phyloP scores from a whole-genome alignment of 2,329 filamentous ascomycete species.

The Botrytis hyacinthi region DNA sequence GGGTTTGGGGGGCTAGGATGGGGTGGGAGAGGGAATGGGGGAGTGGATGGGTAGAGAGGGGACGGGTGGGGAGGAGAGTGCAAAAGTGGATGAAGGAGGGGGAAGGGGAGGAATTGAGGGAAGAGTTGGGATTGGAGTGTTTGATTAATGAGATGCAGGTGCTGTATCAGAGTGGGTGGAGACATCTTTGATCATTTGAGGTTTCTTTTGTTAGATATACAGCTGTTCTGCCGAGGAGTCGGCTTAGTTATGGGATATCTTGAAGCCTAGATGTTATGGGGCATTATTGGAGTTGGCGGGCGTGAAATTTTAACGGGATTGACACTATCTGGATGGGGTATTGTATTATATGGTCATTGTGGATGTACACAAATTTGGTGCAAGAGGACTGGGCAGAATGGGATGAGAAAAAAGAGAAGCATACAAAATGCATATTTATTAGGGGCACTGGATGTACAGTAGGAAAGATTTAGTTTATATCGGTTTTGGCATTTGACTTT shows the following conservation, averaged over 20 bases:
- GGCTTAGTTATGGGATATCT: not conserved
- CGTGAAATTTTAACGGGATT: no score
- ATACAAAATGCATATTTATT: not conserved
- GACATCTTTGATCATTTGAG: constrained; percentile 42
- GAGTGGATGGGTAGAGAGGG: not conserved
- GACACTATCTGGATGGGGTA: not conserved
- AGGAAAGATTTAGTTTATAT: not conserved
- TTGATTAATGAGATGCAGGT: constrained; percentile 61
- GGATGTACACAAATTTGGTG: not conserved
- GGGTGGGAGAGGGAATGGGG: not conserved
- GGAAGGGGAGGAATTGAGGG: not conserved
- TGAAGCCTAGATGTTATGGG: not conserved
- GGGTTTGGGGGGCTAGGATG: constrained; percentile 12
- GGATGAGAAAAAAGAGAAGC: not conserved
- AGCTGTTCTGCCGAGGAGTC: not conserved
- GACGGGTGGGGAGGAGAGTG: not conserved
- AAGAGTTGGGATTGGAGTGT: constrained; percentile 14
- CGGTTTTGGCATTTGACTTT: not conserved
- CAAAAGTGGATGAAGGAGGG: not conserved
- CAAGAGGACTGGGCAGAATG: not conserved
- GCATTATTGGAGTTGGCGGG: not conserved
- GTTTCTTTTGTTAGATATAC: not conserved
- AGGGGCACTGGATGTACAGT: not conserved
- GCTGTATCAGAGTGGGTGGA: constrained; percentile 55
- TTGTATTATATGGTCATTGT: not conserved